Evolutionary conservation across 2,329 filamentous ascomycete species (phyloP).

Genomic region (Aspergillus sp.): DNA sequence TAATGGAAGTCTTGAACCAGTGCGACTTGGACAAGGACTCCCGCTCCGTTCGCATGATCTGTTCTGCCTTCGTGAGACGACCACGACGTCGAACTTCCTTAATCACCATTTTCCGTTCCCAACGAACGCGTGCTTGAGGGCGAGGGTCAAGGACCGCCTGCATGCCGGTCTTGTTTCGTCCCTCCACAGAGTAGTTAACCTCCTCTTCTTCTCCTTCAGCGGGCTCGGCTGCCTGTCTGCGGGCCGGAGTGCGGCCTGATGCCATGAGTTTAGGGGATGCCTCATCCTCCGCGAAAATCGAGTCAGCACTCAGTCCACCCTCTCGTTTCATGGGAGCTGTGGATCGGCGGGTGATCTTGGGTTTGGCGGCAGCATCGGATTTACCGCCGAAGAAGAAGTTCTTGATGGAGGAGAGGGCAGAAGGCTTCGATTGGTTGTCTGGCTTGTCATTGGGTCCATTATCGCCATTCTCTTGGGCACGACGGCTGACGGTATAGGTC

Average conservation of each 20-base stretch:
- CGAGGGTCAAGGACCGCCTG: slow-evolving; percentile 68
- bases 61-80: slow-evolving; percentile 60
- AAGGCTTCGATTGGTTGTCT: slow-evolving; percentile 13
- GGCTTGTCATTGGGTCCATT: slow-evolving; percentile 12
- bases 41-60: slow-evolving; percentile 63
- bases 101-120: slow-evolving; percentile 80
- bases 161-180: slow-evolving; percentile 51
- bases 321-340: slow-evolving; percentile 27
- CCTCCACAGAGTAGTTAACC: slow-evolving; percentile 16
- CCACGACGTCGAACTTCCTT: slow-evolving; percentile 66
- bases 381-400: slow-evolving; percentile 25
- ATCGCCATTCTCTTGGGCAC: slow-evolving; percentile 22
- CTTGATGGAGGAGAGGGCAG: slow-evolving; percentile 29
- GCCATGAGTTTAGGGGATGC: slow-evolving; percentile 18
- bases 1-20: slow-evolving; percentile 75
- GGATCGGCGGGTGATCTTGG: slow-evolving; percentile 22
- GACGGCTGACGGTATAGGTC: slow-evolving; percentile 25
- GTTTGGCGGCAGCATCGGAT: slow-evolving; percentile 17
- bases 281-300: slow-evolving; percentile 39
- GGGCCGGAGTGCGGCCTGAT: slow-evolving; percentile 21
- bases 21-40: slow-evolving; percentile 59
- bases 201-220: slow-evolving; percentile 8
- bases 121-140: slow-evolving; percentile 65
- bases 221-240: slow-evolving; percentile 13
- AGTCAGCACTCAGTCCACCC: slow-evolving; percentile 32